phyloP scores from a whole-genome alignment of 768 basidiomycete genomes.

The Chlorophyllum brunneum region DNA sequence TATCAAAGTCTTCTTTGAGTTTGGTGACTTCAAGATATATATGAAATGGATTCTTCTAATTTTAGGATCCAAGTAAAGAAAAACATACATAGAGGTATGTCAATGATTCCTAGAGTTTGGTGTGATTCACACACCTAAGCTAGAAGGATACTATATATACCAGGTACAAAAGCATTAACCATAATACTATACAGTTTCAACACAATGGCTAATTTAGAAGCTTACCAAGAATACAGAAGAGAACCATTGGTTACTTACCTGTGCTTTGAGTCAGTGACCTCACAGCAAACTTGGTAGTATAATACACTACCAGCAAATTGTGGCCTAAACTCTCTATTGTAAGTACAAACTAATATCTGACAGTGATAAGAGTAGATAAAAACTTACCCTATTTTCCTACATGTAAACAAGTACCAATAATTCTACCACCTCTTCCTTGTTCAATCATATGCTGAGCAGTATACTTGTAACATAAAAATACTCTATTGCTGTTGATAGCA shows the following conservation, averaged over 20 bases:
- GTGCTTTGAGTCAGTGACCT: constrained; percentile 36
- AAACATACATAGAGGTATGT: constrained; percentile 7
- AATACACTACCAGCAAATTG: constrained; percentile 22
- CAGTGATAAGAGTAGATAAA: no score
- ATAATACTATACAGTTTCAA: constrained; percentile 35
- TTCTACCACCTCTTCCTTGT: constrained; percentile 48
- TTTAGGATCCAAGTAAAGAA: neutral
- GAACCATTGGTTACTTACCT: constrained; percentile 21
- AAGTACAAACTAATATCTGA: no score
- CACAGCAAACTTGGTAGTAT: constrained; percentile 35
- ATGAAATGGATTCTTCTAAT: neutral
- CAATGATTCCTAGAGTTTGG: neutral
- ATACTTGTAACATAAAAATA: constrained; percentile 61
- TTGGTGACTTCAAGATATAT: neutral
- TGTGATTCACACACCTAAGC: neutral
- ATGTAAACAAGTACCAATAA: constrained; percentile 43
- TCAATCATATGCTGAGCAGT: constrained; percentile 62
- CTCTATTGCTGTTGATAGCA: constrained; percentile 52
- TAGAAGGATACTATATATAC: constrained; percentile 11
- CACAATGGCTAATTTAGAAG: constrained; percentile 27
- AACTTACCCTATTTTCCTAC: constrained; percentile 26
- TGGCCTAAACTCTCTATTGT: neutral
- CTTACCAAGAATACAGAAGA: neutral
- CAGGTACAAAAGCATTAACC: constrained; percentile 41
- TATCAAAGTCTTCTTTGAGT: neutral